A percentile compares a stretch with the other conserved stretches of the same genome.
Evolutionary conservation across 202 grass and related monocot species (phyloP).

Genomic region (Hordeum pubiflorum): DNA sequence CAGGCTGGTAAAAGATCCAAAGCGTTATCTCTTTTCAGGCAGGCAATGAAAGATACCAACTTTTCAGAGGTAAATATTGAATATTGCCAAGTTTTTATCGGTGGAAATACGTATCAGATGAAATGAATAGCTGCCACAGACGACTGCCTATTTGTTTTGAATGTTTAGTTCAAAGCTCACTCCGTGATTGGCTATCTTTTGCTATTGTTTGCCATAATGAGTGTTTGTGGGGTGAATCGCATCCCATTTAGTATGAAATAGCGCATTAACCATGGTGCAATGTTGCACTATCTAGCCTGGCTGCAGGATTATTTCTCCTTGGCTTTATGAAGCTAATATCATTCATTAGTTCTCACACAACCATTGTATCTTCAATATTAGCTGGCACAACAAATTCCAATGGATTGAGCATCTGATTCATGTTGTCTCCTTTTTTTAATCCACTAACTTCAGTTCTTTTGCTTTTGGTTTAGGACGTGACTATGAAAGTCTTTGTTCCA

Average conservation of each 20-base stretch:
- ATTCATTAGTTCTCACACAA: background rate
- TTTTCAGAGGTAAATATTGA: slow-evolving; percentile 70
- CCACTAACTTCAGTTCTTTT: slow-evolving; percentile 6
- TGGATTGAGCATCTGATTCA: background rate
- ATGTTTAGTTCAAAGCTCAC: background rate
- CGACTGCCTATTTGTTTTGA: background rate
- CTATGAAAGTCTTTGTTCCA: slow-evolving; percentile 83
- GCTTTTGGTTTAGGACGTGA: slow-evolving; percentile 56
- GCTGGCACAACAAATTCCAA: background rate
- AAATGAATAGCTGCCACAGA: slow-evolving; percentile 9
- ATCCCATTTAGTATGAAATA: background rate
- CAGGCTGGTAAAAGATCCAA: slow-evolving; percentile 85
- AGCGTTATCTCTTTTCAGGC: slow-evolving; percentile 75
- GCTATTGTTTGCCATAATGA: background rate
- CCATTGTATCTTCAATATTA: background rate
- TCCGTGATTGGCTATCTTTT: background rate
- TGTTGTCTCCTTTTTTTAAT: background rate
- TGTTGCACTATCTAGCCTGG: background rate
- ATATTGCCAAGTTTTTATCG: background rate
- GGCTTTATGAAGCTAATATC: slow-evolving; percentile 13
- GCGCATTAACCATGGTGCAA: background rate
- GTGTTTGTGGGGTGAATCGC: slow-evolving; percentile 10
- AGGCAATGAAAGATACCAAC: slow-evolving; percentile 39
- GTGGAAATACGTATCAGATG: background rate
- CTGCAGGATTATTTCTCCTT: background rate